Evolutionary conservation across 169 alveolate species (phyloP), one percentile per base, ranked within the genome.

Genomic region (Plasmodium gaboni): DNA sequence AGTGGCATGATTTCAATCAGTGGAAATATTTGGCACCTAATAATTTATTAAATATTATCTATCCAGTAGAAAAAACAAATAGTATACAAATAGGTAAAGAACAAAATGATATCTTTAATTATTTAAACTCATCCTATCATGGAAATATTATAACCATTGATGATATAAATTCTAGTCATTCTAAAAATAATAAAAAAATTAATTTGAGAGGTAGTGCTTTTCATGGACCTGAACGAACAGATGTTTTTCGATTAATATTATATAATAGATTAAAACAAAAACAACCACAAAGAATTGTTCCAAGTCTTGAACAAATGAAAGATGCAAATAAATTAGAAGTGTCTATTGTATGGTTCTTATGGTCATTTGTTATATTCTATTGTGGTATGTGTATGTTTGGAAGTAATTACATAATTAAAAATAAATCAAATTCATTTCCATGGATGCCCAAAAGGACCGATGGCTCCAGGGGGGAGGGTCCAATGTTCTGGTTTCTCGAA

Each of bases 141-240:
- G 92, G 87, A 17, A 92, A 93, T 17, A 73, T 87, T 22, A 93
- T 94, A 44, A 92, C 96, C 10, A 57, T 91, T 24, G 94, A 94
- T 87, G 96, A 94, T 74, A 55, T 94, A 55, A 92, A 93, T 17
- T 87, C 94, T 12, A 73, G 60, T 17, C 88, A 87, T 12, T 55
- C 59, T 10, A 71, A 70, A 70, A 55, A 46, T 28, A 94, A 92
- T 89, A 7, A 32, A 5, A 55, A 55, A 55, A 55, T 15, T 55
- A 87, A 69, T 22, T 93, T 96, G 22, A 93, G 98, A n/a, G 98
- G 98, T 9, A 76, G 93, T 42, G 98, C 96, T 12, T 83, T 95
- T 17, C 98, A 96, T 64, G 98, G 98, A 8, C 98, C 98, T 7
- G 98, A 96, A 92, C 74, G 96, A 74, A 94, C 95, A 17, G 98